Conservation (phyloP, 1,284 basidiomycete species). For the Trametes pubescens region DNA sequence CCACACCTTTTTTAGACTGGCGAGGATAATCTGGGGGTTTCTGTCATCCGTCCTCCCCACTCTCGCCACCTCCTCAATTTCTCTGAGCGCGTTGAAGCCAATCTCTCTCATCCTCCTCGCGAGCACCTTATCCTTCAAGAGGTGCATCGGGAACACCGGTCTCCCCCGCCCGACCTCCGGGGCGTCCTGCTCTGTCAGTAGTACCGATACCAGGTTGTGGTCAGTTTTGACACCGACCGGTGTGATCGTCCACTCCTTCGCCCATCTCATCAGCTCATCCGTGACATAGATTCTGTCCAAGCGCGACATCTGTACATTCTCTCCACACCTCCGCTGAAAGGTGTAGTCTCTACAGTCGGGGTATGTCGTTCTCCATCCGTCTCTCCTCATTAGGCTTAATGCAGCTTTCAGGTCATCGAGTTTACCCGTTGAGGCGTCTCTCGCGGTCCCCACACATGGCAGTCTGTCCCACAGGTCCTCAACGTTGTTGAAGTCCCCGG, state of each 20-base stretch:
- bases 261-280: not conserved
- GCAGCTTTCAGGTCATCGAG: not conserved
- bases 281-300: constrained; percentile 49
- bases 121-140: constrained; percentile 34
- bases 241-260: constrained; percentile 40
- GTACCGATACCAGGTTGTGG: constrained; percentile 36
- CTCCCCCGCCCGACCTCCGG: not conserved
- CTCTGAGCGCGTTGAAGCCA: not conserved
- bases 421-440: constrained; percentile 28
- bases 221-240: constrained; percentile 1
- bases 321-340: constrained; percentile 22
- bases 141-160: not conserved
- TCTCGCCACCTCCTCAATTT: not conserved
- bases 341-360: constrained; percentile 41
- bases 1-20: constrained; percentile 8
- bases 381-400: constrained; percentile 33
- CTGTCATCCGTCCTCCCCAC: no score
- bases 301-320: constrained; percentile 36
- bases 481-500: constrained; percentile 53
- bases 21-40: constrained; percentile 15
- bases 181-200: not conserved
- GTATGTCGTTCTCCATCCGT: constrained; percentile 47
- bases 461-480: constrained; percentile 38
- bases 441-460: constrained; percentile 7
- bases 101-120: constrained; percentile 8